These are phyloP conservation scores for Pseudognaphalium luteoalbum DNA, from an alignment of 129 eudicot species.

Conservation along the genomic window DNA sequence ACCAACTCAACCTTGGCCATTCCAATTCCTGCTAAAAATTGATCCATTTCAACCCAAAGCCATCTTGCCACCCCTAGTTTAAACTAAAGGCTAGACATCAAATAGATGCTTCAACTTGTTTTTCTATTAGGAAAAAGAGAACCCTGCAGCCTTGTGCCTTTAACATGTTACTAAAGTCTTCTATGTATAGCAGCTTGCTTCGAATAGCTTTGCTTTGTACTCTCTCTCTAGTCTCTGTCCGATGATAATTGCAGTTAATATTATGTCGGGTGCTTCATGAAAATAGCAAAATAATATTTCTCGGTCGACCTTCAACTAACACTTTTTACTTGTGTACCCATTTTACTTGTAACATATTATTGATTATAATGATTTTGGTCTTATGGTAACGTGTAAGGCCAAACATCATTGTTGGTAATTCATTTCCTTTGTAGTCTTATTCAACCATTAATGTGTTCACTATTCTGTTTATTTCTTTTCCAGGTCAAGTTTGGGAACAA, in stretches of 20 bases:
- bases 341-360: neutral
- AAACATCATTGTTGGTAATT: neutral
- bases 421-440: neutral
- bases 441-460: neutral
- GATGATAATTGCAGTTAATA: neutral
- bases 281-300: neutral
- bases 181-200: neutral
- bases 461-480: conserved; percentile 24
- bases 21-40: neutral
- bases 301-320: neutral
- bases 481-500: conserved; percentile 91
- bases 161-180: neutral
- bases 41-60: neutral
- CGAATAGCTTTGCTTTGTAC: neutral
- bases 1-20: neutral
- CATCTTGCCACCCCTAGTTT: neutral
- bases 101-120: neutral
- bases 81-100: neutral
- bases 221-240: neutral
- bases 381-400: neutral
- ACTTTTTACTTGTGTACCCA: neutral
- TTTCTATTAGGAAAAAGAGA: neutral
- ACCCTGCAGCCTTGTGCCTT: neutral
- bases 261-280: neutral
- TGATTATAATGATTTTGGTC: neutral